Evolutionary conservation across 2,329 filamentous ascomycete species (phyloP), one percentile per base, ranked within the genome.

Genomic region (Curvularia verruculosa): DNA sequence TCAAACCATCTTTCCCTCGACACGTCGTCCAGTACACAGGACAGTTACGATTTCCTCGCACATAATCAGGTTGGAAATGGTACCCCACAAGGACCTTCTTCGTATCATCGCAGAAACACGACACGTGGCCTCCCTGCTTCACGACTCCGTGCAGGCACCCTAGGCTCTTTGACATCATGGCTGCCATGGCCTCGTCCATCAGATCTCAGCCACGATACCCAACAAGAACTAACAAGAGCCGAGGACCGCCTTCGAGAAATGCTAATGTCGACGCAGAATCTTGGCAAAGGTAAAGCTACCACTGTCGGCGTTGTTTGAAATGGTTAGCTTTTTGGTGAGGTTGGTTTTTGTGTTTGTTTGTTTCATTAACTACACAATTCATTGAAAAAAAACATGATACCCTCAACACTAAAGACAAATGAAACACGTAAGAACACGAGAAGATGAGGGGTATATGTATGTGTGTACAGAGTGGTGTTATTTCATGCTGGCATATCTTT

Each of bases 1-100:
- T 76, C 73, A 13, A 75, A 76, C 21, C 70, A 76, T 19, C 68
- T 76, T 12, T 74, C 73, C 3, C 64, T 75, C 4, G 73, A 73
- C 47, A 65, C 68, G 8, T 73, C 72, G 1, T 65, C 61, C 3
- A 69, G 65, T 26, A 61, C 70, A 47, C 67, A 67, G 31, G 67
- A 72, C 18, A 54, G 69, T 12, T 57, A 55, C 13, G 55, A 60
- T 18, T 56, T 58, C 7, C 34, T 45, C 10, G 54, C 59, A 15
- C 59, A 37, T 36, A 36, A 49, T 26, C 64, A 59, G n/a, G 55
- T 64, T 13, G 59, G 54, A 7, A 64, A 61, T 26, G 59, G 59
- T 1, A 19, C 49, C 21, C 47, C 59, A 6, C 66, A 56, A 55
- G 55, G 59, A 34, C 49, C 44, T 23, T 41, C 49, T 8, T 45